A percentile compares a stretch with the other conserved stretches of the same genome.
These are phyloP conservation scores for Adansonia grandidieri DNA, from an alignment of 441 rosid species.

Conservation along the genomic window DNA sequence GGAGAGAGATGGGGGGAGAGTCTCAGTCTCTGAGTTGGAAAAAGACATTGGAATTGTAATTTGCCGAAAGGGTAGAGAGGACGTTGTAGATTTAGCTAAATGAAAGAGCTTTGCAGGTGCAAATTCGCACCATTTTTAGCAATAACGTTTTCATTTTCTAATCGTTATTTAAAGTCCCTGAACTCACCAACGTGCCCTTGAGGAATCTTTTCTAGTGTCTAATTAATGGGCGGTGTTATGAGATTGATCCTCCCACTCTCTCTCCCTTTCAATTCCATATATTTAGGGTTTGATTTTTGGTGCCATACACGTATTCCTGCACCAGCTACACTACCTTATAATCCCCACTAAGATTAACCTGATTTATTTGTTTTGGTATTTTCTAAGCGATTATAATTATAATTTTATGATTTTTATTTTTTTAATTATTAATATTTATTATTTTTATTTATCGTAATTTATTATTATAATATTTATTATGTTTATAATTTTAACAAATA, in stretches of 20 bases:
- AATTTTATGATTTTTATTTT: too few species aligned
- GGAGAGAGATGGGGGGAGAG: conserved; percentile 18
- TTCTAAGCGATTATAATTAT: too few species aligned
- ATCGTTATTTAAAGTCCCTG: background rate
- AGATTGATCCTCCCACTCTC: background rate
- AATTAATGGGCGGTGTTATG: conserved; percentile 7
- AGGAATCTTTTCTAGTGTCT: background rate
- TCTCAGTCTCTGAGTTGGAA: conserved; percentile 28
- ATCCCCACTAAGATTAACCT: background rate
- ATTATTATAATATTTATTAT: too few species aligned
- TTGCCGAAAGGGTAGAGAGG: conserved; percentile 43
- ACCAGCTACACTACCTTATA: background rate
- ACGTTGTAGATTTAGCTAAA: conserved; percentile 53
- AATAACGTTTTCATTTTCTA: conserved; percentile 22
- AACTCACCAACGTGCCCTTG: conserved; percentile 16
- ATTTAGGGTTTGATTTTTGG: conserved; percentile 21
- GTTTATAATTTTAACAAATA: too few species aligned
- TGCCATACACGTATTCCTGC: conserved; percentile 10
- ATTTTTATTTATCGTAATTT: too few species aligned
- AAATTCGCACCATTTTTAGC: conserved; percentile 39
- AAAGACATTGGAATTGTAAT: conserved; percentile 46
- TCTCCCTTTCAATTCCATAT: background rate
- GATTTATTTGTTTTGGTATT: background rate
- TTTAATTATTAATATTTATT: too few species aligned
- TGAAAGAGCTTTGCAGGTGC: conserved; percentile 54